Conservation (phyloP, 192 early-diverging fungal genomes). For the Haplosporangium gracile region DNA sequence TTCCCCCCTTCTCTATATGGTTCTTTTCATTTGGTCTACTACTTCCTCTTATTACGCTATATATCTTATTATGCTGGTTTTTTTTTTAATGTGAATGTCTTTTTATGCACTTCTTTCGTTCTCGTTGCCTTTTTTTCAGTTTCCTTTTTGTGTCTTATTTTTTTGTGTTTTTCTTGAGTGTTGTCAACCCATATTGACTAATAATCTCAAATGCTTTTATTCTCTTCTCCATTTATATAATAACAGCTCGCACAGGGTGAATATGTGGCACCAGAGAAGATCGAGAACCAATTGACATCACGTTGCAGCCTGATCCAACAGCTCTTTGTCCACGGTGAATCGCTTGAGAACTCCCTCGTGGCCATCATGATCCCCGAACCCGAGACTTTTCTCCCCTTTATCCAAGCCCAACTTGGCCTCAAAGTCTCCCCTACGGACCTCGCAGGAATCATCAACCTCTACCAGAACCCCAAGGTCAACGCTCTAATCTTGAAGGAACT, state of each 20-base stretch:
- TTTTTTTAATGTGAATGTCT: neutral
- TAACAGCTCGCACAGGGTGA: slow-evolving; percentile 73
- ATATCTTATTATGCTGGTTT: neutral
- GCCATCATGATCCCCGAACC: slow-evolving; percentile 68
- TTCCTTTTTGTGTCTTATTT: neutral
- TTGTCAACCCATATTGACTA: too few relatives aligned
- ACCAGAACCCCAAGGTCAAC: slow-evolving; percentile 58
- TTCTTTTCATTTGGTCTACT: neutral
- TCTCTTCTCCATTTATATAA: neutral
- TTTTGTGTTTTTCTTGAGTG: neutral
- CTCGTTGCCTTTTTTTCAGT: neutral
- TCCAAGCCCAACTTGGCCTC: neutral
- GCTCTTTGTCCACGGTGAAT: slow-evolving; percentile 69
- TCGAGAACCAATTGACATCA: slow-evolving; percentile 22
- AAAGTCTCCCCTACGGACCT: slow-evolving; percentile 23
- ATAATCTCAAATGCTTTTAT: neutral
- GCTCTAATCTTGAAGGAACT: slow-evolving; percentile 66
- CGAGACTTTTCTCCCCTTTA: slow-evolving; percentile 53
- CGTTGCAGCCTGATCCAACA: slow-evolving; percentile 55
- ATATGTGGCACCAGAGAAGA: slow-evolving; percentile 92
- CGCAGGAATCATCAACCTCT: slow-evolving; percentile 57
- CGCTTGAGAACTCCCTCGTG: slow-evolving; percentile 58
- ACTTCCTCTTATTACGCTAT: neutral
- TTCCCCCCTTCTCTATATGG: neutral
- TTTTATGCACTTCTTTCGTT: neutral